phyloP scores from a whole-genome alignment of 1,284 basidiomycete genomes.

The Pseudozyma sp. region DNA sequence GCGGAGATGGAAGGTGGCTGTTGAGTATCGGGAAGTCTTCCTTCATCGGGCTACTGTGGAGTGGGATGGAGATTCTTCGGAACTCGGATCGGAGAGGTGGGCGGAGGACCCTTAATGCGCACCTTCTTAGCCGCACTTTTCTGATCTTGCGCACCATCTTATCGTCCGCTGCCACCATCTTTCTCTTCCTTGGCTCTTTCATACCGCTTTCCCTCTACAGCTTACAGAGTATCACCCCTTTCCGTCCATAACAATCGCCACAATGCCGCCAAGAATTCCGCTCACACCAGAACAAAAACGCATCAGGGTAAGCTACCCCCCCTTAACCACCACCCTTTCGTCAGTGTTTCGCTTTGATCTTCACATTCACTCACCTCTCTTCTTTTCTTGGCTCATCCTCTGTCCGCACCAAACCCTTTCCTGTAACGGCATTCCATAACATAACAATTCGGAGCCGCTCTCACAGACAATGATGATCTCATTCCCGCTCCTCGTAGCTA shows the following conservation, averaged over 20 bases:
- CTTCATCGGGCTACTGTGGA: background rate
- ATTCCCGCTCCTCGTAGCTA: conserved; percentile 47
- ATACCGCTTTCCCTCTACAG: too few species aligned
- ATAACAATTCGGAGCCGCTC: background rate
- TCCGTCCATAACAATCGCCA: background rate
- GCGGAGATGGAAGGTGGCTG: too few species aligned
- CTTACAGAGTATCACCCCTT: background rate
- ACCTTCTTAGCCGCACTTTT: background rate
- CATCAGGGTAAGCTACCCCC: conserved; percentile 37
- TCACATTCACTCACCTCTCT: background rate
- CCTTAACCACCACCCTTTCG: background rate
- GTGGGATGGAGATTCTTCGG: background rate
- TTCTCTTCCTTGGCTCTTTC: background rate
- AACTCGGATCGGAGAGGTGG: background rate
- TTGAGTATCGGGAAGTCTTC: background rate
- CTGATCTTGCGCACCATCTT: background rate
- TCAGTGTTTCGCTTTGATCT: background rate
- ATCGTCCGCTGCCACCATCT: background rate
- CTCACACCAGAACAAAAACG: conserved; percentile 48
- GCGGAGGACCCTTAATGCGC: too few species aligned
- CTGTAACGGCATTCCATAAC: background rate
- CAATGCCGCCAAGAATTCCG: conserved; percentile 34
- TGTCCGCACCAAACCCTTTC: background rate
- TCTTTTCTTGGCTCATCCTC: background rate
- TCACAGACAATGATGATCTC: conserved; percentile 50